Evolutionary conservation across 306 rosid species (phyloP).

Genomic region (Trifolium dubium): DNA sequence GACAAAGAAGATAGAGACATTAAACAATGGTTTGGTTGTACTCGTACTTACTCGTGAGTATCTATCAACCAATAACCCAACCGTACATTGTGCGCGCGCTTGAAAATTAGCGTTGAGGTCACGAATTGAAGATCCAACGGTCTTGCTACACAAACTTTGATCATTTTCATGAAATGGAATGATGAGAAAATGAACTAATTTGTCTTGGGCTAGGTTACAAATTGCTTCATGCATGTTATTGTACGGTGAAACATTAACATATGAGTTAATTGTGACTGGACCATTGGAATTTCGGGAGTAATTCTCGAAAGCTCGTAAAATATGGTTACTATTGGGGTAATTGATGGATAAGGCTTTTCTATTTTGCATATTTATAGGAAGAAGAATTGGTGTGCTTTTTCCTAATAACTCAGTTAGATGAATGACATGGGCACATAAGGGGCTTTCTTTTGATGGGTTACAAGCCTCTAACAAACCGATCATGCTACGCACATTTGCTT

Average conservation of each 20-base stretch:
- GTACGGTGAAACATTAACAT: conserved; percentile 51
- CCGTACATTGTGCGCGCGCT: conserved; percentile 41
- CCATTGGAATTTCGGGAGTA: conserved; percentile 52
- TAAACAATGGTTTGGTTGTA: conserved; percentile 8
- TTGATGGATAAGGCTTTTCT: conserved; percentile 7
- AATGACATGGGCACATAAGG: conserved; percentile 43
- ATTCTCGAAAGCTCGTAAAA: conserved; percentile 57
- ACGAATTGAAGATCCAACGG: not conserved
- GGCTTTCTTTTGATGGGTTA: conserved; percentile 41
- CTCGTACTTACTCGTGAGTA: not conserved
- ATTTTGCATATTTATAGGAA: conserved; percentile 37
- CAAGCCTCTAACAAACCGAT: conserved; percentile 53
- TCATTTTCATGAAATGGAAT: conserved; percentile 53
- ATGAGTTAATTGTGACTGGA: conserved; percentile 38
- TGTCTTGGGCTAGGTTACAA: conserved; percentile 41
- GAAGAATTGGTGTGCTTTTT: conserved; percentile 43
- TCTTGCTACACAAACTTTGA: not conserved
- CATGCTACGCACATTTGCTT: conserved; percentile 47
- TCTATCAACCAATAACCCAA: conserved; percentile 65
- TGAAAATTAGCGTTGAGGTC: conserved; percentile 45
- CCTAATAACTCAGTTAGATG: conserved; percentile 53
- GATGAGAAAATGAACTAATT: conserved; percentile 40
- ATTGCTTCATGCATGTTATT: conserved; percentile 54
- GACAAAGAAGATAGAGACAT: conserved; percentile 43
- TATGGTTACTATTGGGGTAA: conserved; percentile 42